Conservation (phyloP, 2,329 filamentous ascomycete genomes). For the Xylariaceae sp. region DNA sequence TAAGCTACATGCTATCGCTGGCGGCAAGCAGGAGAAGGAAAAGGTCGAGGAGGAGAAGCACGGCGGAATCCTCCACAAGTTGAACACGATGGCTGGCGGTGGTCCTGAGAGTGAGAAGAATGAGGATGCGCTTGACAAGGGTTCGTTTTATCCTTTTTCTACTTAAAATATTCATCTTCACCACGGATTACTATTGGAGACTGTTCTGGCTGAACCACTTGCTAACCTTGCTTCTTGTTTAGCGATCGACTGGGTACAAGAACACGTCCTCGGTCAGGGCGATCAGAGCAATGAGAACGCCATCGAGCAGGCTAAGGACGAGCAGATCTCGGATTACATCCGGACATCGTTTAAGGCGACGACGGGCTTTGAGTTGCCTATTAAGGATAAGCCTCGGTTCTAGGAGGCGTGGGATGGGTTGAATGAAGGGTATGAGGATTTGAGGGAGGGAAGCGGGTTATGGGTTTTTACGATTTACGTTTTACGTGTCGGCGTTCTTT, state of each 20-base stretch:
- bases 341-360: constrained; percentile 62
- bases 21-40: no score
- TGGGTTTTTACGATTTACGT: neutral
- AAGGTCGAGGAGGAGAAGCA: constrained; percentile 27
- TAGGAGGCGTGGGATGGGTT: constrained; percentile 8
- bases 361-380: constrained; percentile 63
- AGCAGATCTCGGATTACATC: constrained; percentile 69
- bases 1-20: neutral
- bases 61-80: constrained; percentile 60
- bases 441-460: no score
- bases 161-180: no score
- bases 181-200: neutral
- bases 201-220: no score
- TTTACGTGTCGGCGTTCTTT: neutral
- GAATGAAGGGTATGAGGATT: no score
- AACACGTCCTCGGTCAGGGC: constrained; percentile 66
- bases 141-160: constrained; percentile 37
- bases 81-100: constrained; percentile 68
- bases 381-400: constrained; percentile 60
- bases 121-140: constrained; percentile 78
- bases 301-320: constrained; percentile 77
- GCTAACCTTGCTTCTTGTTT: no score
- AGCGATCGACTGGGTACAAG: constrained; percentile 75
- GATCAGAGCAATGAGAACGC: constrained; percentile 67
- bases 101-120: constrained; percentile 72